Percentiles rank a stretch among this genome's conserved stretches.
Conservation (phyloP, 805 yeast species). For the Yueomyces sp. region DNA sequence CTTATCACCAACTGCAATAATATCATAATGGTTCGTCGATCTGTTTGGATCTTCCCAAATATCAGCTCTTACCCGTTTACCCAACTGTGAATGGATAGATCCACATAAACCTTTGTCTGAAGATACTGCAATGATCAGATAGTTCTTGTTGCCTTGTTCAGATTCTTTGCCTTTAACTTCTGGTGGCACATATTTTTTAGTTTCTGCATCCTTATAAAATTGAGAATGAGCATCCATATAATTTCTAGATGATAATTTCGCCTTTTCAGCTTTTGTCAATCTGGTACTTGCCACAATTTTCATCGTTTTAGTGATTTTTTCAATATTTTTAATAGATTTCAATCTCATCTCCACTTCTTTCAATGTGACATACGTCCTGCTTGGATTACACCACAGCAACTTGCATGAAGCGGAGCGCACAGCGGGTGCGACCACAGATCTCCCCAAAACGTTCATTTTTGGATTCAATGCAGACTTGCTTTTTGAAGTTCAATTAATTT, state of each 20-base stretch:
- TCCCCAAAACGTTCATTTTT: no score
- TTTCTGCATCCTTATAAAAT: constrained; percentile 73
- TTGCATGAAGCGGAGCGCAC: no score
- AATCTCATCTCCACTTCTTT: constrained; percentile 98
- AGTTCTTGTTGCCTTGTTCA: constrained; percentile 47
- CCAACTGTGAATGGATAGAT: constrained; percentile 89
- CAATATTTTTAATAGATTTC: constrained; percentile 96
- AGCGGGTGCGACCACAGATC: no score
- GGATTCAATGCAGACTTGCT: no score
- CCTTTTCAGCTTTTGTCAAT: constrained; percentile 88
- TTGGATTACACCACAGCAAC: neutral
- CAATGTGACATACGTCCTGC: constrained; percentile 90
- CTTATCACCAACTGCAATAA: constrained; percentile 91
- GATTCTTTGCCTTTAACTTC: constrained; percentile 27
- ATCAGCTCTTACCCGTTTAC: constrained; percentile 65
- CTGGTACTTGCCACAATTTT: constrained; percentile 98
- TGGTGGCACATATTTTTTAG: constrained; percentile 27
- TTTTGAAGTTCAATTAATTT: no score
- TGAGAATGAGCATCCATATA: constrained; percentile 71
- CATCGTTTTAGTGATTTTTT: constrained; percentile 99
- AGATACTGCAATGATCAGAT: constrained; percentile 64
- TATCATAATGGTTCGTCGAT: constrained; percentile 55
- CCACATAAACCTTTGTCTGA: constrained; percentile 99
- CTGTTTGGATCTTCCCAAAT: constrained; percentile 4
- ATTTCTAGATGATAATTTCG: constrained; percentile 77